A percentile compares a stretch with the other conserved stretches of the same genome.
Conservation (phyloP, 208 protist species). For the Crithidia thermophila region DNA sequence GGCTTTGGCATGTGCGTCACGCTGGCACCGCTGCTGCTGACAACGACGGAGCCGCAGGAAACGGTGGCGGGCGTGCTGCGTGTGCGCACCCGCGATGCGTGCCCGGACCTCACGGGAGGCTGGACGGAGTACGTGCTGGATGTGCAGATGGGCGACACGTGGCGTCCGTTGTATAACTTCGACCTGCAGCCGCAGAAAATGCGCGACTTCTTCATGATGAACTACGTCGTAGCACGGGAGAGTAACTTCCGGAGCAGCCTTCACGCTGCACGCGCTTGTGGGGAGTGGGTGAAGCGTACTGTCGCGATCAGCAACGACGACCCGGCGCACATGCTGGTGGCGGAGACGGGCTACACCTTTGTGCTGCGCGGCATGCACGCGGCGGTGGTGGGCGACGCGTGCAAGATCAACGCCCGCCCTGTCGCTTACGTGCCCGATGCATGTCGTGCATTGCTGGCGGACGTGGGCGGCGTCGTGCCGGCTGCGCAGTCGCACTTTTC, state of each 20-base stretch:
- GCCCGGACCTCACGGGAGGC: conserved; percentile 1
- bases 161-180: conserved; percentile 23
- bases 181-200: conserved; percentile 14
- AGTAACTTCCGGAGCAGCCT: not conserved
- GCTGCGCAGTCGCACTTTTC: not conserved
- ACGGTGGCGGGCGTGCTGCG: conserved; percentile 19
- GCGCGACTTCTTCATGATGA: conserved; percentile 13
- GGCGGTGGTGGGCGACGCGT: not conserved
- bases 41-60: not conserved
- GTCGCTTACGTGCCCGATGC: not conserved
- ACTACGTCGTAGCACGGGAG: not conserved
- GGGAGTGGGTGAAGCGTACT: not conserved
- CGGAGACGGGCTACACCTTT: conserved; percentile 2
- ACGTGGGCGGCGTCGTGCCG: conserved; percentile 3
- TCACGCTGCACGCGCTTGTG: not conserved
- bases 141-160: not conserved
- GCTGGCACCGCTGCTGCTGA: conserved; percentile 15
- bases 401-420: not conserved
- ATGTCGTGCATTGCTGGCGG: not conserved
- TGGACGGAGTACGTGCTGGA: conserved; percentile 12
- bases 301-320: not conserved
- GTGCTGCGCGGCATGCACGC: conserved; percentile 5
- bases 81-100: conserved; percentile 23
- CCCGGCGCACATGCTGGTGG: not conserved
- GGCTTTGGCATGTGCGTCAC: conserved; percentile 26